phyloP scores from a whole-genome alignment of 2,329 filamentous ascomycete genomes.

The Verticillium tricorpus region DNA sequence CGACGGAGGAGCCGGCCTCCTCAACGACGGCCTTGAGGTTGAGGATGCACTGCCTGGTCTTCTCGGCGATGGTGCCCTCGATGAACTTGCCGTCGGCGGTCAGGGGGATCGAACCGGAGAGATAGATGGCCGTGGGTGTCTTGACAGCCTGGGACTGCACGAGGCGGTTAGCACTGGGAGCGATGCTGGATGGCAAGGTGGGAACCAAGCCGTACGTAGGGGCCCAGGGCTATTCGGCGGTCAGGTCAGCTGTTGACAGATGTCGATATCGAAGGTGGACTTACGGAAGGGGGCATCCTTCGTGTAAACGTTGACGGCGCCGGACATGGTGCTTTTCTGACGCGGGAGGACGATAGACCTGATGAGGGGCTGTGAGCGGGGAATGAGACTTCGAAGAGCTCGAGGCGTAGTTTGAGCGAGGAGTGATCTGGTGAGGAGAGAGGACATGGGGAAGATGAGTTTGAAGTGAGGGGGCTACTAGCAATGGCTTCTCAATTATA shows the following conservation, averaged over 20 bases:
- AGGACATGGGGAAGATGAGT: slow-evolving; percentile 8
- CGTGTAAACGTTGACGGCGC: slow-evolving; percentile 45
- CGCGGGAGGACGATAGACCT: background rate
- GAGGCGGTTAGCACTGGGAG: slow-evolving; percentile 10
- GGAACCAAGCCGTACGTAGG: slow-evolving; percentile 47
- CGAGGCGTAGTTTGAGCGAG: slow-evolving; percentile 2
- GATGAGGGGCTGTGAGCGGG: background rate
- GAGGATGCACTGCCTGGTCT: slow-evolving; percentile 60
- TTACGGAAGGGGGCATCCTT: slow-evolving; percentile 56
- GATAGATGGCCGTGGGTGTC: slow-evolving; percentile 61
- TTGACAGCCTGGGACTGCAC: slow-evolving; percentile 61
- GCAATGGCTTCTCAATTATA: background rate
- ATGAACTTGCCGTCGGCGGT: slow-evolving; percentile 52
- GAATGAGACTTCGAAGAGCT: background rate
- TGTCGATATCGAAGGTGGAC: slow-evolving; percentile 20
- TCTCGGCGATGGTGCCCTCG: slow-evolving; percentile 57
- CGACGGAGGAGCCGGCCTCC: slow-evolving; percentile 72
- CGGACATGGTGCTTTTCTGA: slow-evolving; percentile 13
- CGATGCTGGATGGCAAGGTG: background rate
- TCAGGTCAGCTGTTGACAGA: slow-evolving; percentile 8
- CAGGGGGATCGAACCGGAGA: slow-evolving; percentile 69
- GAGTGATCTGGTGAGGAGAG: slow-evolving; percentile 11
- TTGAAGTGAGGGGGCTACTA: background rate
- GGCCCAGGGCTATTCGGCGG: slow-evolving; percentile 47
- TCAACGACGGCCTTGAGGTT: slow-evolving; percentile 82